A percentile compares a stretch with the other conserved stretches of the same genome.
phyloP scores from a whole-genome alignment of 345 rosid genomes.

The Ceriops tagal region DNA sequence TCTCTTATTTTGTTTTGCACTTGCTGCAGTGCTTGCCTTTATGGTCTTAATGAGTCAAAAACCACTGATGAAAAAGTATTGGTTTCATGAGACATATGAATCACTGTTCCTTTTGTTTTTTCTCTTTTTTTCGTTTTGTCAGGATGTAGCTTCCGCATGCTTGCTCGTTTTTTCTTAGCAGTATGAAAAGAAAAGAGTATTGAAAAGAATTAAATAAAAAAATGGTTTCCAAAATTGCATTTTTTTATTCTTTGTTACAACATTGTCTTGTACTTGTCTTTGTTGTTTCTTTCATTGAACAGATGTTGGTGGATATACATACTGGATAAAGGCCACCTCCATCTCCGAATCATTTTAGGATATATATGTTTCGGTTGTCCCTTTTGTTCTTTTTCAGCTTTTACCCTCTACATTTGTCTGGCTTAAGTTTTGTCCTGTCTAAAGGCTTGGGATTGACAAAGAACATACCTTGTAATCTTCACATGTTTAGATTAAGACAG shows the following conservation, averaged over 20 bases:
- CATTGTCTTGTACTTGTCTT: not conserved
- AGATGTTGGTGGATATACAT: not conserved
- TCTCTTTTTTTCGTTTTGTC: constrained; percentile 31
- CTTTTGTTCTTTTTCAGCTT: too few relatives aligned
- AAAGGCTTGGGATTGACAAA: too few relatives aligned
- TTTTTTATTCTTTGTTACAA: not conserved
- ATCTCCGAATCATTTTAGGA: too few relatives aligned
- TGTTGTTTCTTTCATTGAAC: not conserved
- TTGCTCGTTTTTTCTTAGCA: constrained; percentile 16
- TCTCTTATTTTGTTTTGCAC: constrained; percentile 18
- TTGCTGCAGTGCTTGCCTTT: constrained; percentile 12
- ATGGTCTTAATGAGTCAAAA: constrained; percentile 33
- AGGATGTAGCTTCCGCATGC: constrained; percentile 22
- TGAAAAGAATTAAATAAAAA: not conserved
- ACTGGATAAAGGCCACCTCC: too few relatives aligned
- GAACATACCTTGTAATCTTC: too few relatives aligned
- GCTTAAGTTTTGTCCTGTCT: too few relatives aligned
- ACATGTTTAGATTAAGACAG: too few relatives aligned
- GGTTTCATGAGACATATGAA: constrained; percentile 36
- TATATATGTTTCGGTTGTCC: too few relatives aligned
- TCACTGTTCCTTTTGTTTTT: constrained; percentile 27
- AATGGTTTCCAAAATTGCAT: constrained; percentile 1
- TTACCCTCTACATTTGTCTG: too few relatives aligned
- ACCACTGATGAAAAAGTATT: constrained; percentile 29
- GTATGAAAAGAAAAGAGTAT: constrained; percentile 8